Evolutionary conservation across 1,139 yeast species (phyloP).

Genomic region (Yamadazyma mexicana): DNA sequence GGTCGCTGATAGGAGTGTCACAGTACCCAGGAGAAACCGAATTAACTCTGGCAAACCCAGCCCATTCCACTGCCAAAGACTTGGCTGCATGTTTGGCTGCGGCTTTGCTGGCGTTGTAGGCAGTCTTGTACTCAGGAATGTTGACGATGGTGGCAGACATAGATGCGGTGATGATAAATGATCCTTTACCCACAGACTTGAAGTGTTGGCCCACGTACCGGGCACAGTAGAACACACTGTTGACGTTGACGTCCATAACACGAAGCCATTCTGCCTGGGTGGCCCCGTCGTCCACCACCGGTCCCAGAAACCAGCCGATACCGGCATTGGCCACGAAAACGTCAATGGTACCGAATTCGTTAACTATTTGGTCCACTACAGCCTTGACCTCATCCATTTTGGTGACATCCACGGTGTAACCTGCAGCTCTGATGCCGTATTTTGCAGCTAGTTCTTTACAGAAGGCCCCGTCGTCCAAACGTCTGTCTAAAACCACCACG

Average conservation of each 20-base stretch:
- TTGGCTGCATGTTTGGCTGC: conserved; percentile 53
- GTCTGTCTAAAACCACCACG: conserved; percentile 70
- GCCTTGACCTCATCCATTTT: conserved; percentile 55
- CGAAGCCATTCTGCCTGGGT: conserved; percentile 49
- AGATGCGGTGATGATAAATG: conserved; percentile 63
- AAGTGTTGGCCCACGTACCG: conserved; percentile 54
- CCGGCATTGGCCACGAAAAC: conserved; percentile 89
- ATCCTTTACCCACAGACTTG: conserved; percentile 46
- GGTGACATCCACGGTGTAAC: conserved; percentile 68
- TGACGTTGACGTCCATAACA: conserved; percentile 52
- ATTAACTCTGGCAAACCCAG: conserved; percentile 55
- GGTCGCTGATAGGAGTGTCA: conserved; percentile 50
- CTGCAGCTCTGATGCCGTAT: conserved; percentile 61
- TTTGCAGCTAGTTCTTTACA: conserved; percentile 52
- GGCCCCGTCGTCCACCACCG: conserved; percentile 53
- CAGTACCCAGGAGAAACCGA: conserved; percentile 62
- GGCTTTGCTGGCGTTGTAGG: conserved; percentile 59
- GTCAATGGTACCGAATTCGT: conserved; percentile 73
- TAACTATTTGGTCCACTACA: conserved; percentile 53
- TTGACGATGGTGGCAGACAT: conserved; percentile 60
- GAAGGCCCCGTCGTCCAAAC: conserved; percentile 36
- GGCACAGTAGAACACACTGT: conserved; percentile 61
- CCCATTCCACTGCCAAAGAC: conserved; percentile 57
- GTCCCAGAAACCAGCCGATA: conserved; percentile 78
- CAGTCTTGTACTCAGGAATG: conserved; percentile 55